Evolutionary conservation across 2,329 filamentous ascomycete species (phyloP), one percentile per base, ranked within the genome.

Genomic region (Verticillium tricorpus): DNA sequence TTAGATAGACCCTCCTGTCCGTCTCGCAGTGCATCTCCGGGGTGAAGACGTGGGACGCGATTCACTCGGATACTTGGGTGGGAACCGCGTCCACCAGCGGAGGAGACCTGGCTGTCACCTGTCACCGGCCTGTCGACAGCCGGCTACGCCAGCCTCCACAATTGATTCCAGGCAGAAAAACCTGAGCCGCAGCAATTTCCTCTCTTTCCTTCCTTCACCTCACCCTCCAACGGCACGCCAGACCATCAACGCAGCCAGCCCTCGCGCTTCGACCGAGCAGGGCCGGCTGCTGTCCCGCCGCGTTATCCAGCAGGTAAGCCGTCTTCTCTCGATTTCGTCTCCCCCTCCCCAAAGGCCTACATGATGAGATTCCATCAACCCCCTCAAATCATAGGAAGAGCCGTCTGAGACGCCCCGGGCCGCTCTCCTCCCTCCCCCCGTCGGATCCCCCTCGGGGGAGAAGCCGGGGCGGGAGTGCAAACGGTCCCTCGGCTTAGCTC

Each of bases 341-440:
- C 22, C 22, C 28, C 32, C 9, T n/a, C n/a, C 35, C 32, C 37
- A 9, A 22, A 40, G 34, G 19, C 40, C 55, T 39, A 69, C 66
- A 78, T 78, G 77, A 78, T 78, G 77, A 77, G 69, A 65, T 70
- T 70, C 65, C 69, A 72, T 75, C 69, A 69, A 75, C 75, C 75
- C 76, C 76, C 70, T 65, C 66, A 69, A 68, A 68, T 72, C 69
- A 72, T 76, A 79, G 77, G 77, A 79, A 79, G 77, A 79, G 77
- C 77, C 77, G 77, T 79, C 75, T 79, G 70, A 79, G 77, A 79
- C 77, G 71, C 69, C 67, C 62, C 69, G 69, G 67, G 68, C 50
- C 39, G 52, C 60, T 59, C 37, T 58, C 59, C 60, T 45, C 64
- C 59, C 60, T 62, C 61, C 31, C 37, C 57, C 55, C 61, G 52